These are phyloP conservation scores for Ustilago loliicola DNA, from an alignment of 1,284 basidiomycete species.

Conservation along the genomic window DNA sequence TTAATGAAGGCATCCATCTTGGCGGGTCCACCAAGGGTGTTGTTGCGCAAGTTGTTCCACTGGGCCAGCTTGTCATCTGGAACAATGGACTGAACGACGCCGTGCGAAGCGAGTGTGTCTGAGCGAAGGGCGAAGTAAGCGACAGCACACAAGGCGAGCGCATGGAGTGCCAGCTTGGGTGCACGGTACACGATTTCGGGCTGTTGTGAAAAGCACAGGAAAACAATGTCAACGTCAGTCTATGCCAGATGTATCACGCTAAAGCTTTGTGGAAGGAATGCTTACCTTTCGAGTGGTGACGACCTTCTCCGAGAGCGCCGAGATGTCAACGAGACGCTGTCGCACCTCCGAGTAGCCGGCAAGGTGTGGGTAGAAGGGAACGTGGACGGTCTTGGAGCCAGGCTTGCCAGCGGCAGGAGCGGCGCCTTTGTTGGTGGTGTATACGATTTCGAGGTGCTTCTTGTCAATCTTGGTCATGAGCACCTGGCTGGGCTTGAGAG, in stretches of 20 bases:
- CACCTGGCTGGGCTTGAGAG: constrained; percentile 43
- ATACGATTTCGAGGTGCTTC: constrained; percentile 47
- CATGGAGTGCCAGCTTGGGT: constrained; percentile 33
- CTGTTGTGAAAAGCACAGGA: background rate
- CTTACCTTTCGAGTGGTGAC: constrained; percentile 46
- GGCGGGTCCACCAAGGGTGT: constrained; percentile 35
- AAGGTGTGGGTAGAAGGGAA: constrained; percentile 49
- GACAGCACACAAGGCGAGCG: background rate
- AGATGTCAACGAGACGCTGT: constrained; percentile 43
- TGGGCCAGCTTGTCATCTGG: constrained; percentile 24
- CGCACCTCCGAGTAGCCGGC: constrained; percentile 43
- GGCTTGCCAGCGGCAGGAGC: constrained; percentile 24
- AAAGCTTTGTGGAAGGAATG: background rate
- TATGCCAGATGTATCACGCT: background rate
- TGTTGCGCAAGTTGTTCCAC: constrained; percentile 45
- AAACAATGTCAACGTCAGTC: background rate
- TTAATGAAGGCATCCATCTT: constrained; percentile 41
- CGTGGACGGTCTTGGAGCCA: constrained; percentile 28
- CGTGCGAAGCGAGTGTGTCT: constrained; percentile 34
- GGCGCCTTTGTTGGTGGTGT: constrained; percentile 28
- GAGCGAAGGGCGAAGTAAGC: constrained; percentile 44
- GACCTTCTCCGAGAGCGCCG: constrained; percentile 33
- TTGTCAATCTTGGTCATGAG: constrained; percentile 52
- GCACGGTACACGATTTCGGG: constrained; percentile 43
- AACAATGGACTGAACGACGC: constrained; percentile 28